Evolutionary conservation across 139 green algal genomes (phyloP), one percentile per base, ranked within the genome.

Genomic region (Marvania coccoides): DNA sequence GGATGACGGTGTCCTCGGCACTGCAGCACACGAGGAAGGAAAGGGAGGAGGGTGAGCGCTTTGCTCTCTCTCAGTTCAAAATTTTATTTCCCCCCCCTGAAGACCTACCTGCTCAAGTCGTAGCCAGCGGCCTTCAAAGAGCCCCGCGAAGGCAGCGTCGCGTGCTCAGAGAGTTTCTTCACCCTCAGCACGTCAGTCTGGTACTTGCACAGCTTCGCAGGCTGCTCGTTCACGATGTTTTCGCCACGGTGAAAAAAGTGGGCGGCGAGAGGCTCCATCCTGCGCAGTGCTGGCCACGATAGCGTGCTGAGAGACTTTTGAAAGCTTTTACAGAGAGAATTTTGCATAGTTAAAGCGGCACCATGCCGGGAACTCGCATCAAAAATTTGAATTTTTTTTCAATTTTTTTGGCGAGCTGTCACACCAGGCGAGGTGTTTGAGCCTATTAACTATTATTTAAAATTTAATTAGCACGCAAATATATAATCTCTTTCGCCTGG

Each of bases 41-140:
- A 29, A 10, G 29, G 58, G 1, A 39, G 23, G 53, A 47, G 13
- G 36, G 45, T 12, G 45, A n/a, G n/a, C n/a, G n/a, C n/a, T n/a
- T n/a, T n/a, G n/a, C n/a, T n/a, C n/a, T n/a, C n/a, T n/a, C n/a
- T n/a, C n/a, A n/a, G n/a, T n/a, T n/a, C n/a, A n/a, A n/a, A n/a
- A n/a, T n/a, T n/a, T n/a, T n/a, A n/a, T n/a, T n/a, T n/a, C n/a
- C n/a, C n/a, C 24, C 10, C 3, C 15, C 23, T 23, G 10, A 37
- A 10, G 7, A 31, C 51, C 14, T 34, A 95, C 88, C 85, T 93
- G 35, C 86, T 73, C 2, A 98, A 72, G 61, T 98, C 93, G 69
- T 99, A 98, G 37, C 94, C 94, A 3, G 94, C 94, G 23, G 94
- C 93, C 0, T 72, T 67, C 0, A 70, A 59, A 1, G 86, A 95